phyloP scores from a whole-genome alignment of 1,139 yeast genomes.

The Nakaseomyces sp. region DNA sequence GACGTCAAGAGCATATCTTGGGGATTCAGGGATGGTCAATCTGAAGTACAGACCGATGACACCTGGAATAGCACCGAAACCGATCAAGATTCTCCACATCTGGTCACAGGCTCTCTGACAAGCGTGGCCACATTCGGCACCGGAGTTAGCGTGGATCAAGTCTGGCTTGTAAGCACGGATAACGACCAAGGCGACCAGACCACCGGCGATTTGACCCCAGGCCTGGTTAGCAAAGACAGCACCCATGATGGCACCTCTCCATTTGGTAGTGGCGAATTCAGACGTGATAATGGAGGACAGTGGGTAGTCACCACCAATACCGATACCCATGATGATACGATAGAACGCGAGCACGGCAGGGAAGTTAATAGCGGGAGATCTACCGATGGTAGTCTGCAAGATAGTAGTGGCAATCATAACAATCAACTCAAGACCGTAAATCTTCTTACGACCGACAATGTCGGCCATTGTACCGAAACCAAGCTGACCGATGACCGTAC shows the following conservation, averaged over 20 bases:
- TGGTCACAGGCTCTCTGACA: slow-evolving; percentile 77
- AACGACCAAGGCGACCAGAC: slow-evolving; percentile 64
- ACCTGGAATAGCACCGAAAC: slow-evolving; percentile 88
- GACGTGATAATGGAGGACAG: slow-evolving; percentile 87
- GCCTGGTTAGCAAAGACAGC: slow-evolving; percentile 92
- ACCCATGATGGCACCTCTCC: slow-evolving; percentile 96
- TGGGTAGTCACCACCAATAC: slow-evolving; percentile 99
- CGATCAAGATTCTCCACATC: slow-evolving; percentile 87
- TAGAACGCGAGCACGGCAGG: slow-evolving; percentile 65
- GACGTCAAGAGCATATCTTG: slow-evolving; percentile 78
- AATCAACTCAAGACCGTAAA: slow-evolving; percentile 79
- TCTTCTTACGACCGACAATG: slow-evolving; percentile 74
- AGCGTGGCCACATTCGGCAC: slow-evolving; percentile 50
- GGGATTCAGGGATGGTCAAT: slow-evolving; percentile 89
- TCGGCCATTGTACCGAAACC: slow-evolving; percentile 84
- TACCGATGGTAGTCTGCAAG: slow-evolving; percentile 65
- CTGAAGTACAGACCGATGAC: slow-evolving; percentile 73
- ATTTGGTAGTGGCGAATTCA: slow-evolving; percentile 80
- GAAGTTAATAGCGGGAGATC: slow-evolving; percentile 60
- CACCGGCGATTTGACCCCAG: slow-evolving; percentile 83
- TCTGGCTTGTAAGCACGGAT: slow-evolving; percentile 64
- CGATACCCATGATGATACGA: slow-evolving; percentile 85
- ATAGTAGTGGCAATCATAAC: slow-evolving; percentile 74
- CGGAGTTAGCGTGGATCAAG: slow-evolving; percentile 42
- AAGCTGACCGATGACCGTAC: slow-evolving; percentile 89